phyloP scores from a whole-genome alignment of 1,284 basidiomycete genomes.

The Cryptococcus sp. region DNA sequence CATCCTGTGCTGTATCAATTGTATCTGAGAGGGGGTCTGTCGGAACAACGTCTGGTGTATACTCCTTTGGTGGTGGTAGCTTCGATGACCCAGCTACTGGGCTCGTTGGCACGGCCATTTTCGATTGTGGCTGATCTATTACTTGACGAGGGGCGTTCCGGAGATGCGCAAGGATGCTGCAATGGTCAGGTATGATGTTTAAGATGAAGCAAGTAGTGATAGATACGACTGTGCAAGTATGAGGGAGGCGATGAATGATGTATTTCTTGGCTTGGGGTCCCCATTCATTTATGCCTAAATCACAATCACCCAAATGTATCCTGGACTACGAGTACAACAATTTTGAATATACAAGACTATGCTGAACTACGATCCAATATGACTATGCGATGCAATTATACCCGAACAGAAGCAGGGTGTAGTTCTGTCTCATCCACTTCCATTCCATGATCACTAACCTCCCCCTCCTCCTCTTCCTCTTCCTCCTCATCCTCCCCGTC shows the following conservation, averaged over 20 bases:
- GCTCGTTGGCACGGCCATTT: neutral
- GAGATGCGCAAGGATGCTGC: too few species aligned
- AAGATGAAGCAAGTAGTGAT: too few species aligned
- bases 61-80: neutral
- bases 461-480: slow-evolving; percentile 1
- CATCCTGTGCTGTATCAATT: neutral
- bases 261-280: too few species aligned
- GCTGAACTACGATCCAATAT: too few species aligned
- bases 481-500: slow-evolving; percentile 2
- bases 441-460: slow-evolving; percentile 4
- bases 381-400: neutral
- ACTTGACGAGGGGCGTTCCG: too few species aligned
- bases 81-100: neutral
- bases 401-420: neutral
- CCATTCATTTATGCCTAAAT: too few species aligned
- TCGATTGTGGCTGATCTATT: neutral
- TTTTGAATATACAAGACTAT: too few species aligned
- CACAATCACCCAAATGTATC: too few species aligned
- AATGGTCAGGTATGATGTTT: too few species aligned
- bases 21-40: neutral
- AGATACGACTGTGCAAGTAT: too few species aligned
- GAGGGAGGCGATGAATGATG: too few species aligned
- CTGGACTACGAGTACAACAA: too few species aligned
- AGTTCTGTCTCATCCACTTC: neutral
- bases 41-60: neutral